Evolutionary conservation across 2,329 filamentous ascomycete species (phyloP).

Genomic region (Penicillium paneum): DNA sequence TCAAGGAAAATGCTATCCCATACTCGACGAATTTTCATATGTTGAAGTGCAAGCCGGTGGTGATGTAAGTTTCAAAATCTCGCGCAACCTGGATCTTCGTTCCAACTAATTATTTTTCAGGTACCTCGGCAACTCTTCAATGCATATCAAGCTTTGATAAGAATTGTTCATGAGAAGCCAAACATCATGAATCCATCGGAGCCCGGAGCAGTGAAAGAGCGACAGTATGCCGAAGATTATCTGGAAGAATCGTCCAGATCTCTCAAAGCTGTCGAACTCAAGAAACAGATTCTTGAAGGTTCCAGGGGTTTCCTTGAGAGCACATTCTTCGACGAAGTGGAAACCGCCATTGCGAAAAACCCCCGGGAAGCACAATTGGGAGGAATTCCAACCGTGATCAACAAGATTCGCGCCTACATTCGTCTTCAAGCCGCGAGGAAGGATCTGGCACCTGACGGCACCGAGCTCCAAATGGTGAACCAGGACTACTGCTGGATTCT

Average conservation of each 20-base stretch:
- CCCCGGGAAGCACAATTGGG: constrained; percentile 86
- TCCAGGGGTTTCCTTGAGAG: constrained; percentile 77
- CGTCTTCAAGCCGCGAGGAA: constrained; percentile 74
- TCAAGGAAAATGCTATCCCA: constrained; percentile 64
- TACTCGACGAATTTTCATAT: constrained; percentile 71
- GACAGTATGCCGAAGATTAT: constrained; percentile 73
- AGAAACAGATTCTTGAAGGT: constrained; percentile 75
- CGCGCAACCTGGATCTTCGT: constrained; percentile 3
- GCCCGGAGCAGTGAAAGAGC: constrained; percentile 66
- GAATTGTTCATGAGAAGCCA: constrained; percentile 71
- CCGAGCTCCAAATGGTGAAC: constrained; percentile 73
- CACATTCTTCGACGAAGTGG: constrained; percentile 74
- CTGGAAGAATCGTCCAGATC: constrained; percentile 70
- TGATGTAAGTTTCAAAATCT: constrained; percentile 44
- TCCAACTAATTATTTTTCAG: constrained; percentile 36
- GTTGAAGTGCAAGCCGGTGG: constrained; percentile 70
- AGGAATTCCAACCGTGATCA: constrained; percentile 80
- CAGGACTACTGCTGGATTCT: constrained; percentile 91
- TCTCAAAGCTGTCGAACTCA: constrained; percentile 61
- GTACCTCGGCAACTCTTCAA: constrained; percentile 73
- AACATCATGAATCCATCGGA: constrained; percentile 58
- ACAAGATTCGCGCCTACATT: constrained; percentile 90
- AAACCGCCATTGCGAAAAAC: constrained; percentile 73
- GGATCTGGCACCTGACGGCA: constrained; percentile 77
- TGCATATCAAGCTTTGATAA: constrained; percentile 76